Base-by-base conservation (phyloP, 202 grass and related monocot species). In the Cymbopogon flexuosus region DNA sequence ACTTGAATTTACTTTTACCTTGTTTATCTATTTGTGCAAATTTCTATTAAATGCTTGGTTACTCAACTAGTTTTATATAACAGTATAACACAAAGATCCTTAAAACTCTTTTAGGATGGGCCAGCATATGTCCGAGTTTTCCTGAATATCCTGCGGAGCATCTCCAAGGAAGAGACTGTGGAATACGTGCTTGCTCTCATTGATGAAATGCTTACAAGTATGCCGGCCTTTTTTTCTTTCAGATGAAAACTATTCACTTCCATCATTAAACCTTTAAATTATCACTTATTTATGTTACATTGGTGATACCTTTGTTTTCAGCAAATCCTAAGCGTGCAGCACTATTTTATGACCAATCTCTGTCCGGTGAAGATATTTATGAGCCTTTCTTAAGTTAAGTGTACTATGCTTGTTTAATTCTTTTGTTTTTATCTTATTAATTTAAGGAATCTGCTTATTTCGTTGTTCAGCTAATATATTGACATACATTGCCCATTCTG, bases 131-230 rank as follows among this genome's bases (percentile, higher is more conserved):
- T 99, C 31, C 81, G 70, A 62, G 69, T 95, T 69, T 99, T 99
- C 33, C 54, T 94, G 76, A 93, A 95, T 88, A 93, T 95, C 71
- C 69, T 99, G 66, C 69, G 83, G 74, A 88, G 81, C 36, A 90
- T 99, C 75, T 90, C 87, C 3, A 99, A 99, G 83, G 96, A 99
- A 90, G 96, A 99, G 34, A 95, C 96, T 65, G 86, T 95, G 21
- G 92, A 95, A 77, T 99, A 99, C 70, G 92, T 91, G 74, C 83
- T 99, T 87, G 96, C 96, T 42, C 92, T 99, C 35, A 87, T 99
- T 90, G 92, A 95, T 90, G 92, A 99, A 52, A 95, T 99, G 85
- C 90, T 99, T 77, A 67, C 88, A 89, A 91, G 96, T 99, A 72
- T 59, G 78, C n/a, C 82, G 19, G 7, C 80, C 75, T 27, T 68